Evolutionary conservation across 1,139 yeast species (phyloP), one percentile per base, ranked within the genome.

Genomic region (Geotrichum reessii): DNA sequence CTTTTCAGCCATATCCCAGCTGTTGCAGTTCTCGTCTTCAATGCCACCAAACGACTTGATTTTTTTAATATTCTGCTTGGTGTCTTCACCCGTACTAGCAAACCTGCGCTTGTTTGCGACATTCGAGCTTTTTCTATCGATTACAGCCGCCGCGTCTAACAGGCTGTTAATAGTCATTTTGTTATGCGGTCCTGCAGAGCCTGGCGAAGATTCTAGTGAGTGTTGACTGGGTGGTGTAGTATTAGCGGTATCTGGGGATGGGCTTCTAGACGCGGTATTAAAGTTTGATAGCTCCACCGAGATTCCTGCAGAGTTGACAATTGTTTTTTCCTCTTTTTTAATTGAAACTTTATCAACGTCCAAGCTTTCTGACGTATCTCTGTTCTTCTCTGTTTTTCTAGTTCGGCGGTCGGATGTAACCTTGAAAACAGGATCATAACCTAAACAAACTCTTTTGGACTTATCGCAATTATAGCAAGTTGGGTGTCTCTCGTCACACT

Each of bases 401-500:
- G 47, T 46, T 19, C 47, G 37, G 14, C 40, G 53, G 25, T 42
- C 54, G 14, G 54, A 40, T 2, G 54, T 31, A 14, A 19, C 25
- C 21, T 62, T 60, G 56, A 73, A 73, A 7, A 73, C 63, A 1
- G 75, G 73, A 63, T 69, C 88, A 69, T 86, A 86, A 2, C 90
- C 91, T 11, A 85, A 74, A 67, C 95, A 87, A 12, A 81, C 80
- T 63, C 87, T 83, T 61, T 83, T 83, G 52, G 86, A 79, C 63
- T 87, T 80, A 66, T 83, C 87, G 70, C 95, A 87, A 70, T 87
- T 87, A 66, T 76, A 78, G 68, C 95, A 87, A 55, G 80, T 78
- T 1, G 93, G 93, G 65, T 84, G 86, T 55, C 85, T 73, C 71
- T 86, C 93, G 68, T 86, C 93, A 73, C 93, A 86, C 68, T 60